Evolutionary conservation across 495 filamentous ascomycete genomes (phyloP).

Genomic region (Podospora comata): DNA sequence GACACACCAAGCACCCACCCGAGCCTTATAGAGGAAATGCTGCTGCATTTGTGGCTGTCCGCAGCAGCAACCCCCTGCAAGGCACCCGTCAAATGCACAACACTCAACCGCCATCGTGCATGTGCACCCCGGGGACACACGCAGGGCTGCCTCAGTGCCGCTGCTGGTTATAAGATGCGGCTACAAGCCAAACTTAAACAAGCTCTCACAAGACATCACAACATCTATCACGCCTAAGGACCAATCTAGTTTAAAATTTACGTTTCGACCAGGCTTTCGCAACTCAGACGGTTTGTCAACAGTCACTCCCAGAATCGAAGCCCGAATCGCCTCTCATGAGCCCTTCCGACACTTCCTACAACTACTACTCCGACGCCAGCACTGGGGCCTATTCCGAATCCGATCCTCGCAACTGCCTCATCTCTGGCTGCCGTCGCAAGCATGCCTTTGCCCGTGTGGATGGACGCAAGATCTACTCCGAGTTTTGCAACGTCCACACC

Average conservation of each 20-base stretch:
- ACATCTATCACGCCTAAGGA: not conserved
- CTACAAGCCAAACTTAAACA: not conserved
- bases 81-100: conserved; percentile 3
- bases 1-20: not conserved
- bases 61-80: conserved; percentile 8
- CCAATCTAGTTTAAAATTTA: no score
- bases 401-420: conserved; percentile 17
- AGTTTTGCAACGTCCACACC: conserved; percentile 15
- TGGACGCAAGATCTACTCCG: conserved; percentile 16
- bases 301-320: not conserved
- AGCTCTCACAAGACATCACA: not conserved
- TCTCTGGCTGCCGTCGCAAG: conserved; percentile 16
- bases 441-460: conserved; percentile 6
- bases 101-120: not conserved
- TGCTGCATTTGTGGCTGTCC: not conserved
- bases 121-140: not conserved
- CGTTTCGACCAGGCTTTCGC: no score
- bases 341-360: not conserved
- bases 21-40: not conserved
- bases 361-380: conserved; percentile 10
- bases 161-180: not conserved
- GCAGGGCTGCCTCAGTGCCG: not conserved
- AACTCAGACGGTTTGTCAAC: no score
- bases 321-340: not conserved
- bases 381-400: conserved; percentile 9